Evolutionary conservation across 352 stramenopile genomes (phyloP), one percentile per base, ranked within the genome.

Genomic region (Phytopythium ostracodes): DNA sequence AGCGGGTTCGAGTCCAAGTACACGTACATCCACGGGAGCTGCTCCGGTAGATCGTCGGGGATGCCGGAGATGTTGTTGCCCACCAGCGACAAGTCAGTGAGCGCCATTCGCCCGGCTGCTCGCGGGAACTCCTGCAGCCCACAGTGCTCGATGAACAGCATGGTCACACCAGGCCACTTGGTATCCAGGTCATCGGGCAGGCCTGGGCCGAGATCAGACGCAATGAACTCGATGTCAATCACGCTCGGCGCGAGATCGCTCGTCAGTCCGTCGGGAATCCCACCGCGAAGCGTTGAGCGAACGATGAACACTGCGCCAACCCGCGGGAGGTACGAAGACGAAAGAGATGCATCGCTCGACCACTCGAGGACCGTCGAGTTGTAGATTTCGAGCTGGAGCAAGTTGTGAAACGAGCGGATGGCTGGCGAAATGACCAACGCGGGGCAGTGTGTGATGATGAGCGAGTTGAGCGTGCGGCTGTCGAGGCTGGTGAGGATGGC

Each of bases 371-470:
- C 51, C 0, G 68, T 72, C 20, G 66, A 61, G 60, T 85, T 85
- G 63, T 82, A 82, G 52, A 85, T 59, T 54, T 85, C 71, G 35
- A 84, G 52, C n/a, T 60, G 62, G 11, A 75, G 58, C 7, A 84
- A 65, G 15, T 68, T 73, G 14, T 18, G 22, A 22, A 84, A 80
- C 4, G 18, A 46, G 10, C 64, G 69, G 54, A 82, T 70, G 2
- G 71, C 33, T 10, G 55, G 29, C 0, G 73, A 56, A 46, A 85
- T 59, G 5, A 50, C 42, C 17, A 85, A 38, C 1, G 60, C 62
- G 0, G 66, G 56, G n/a, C 73, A 85, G 44, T 81, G 73, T 10
- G 73, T 69, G 40, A 85, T 57, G 46, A 85, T 79, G n/a, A 82
- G 64, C 11, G 62, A 79, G 57, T 80, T 73, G 35, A 84, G 64